Evolutionary conservation across 768 basidiomycete genomes (phyloP), one percentile per base, ranked within the genome.

Genomic region (Hypholoma sublateritium): DNA sequence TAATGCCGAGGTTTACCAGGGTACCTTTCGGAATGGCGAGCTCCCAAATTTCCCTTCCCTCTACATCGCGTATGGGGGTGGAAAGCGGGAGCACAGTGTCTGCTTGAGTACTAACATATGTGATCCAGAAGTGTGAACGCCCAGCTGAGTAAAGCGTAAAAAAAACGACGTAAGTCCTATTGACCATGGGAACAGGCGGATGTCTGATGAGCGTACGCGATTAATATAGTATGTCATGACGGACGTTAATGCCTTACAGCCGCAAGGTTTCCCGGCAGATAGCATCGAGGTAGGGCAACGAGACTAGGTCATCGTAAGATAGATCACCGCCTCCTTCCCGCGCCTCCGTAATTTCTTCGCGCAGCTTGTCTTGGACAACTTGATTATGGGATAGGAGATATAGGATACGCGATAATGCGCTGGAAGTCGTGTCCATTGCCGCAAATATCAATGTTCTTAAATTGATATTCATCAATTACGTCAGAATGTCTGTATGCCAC

Each of bases 41-140:
- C 65, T 51, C 34, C 78, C 58, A 55, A 11, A 79, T 71, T 6
- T 72, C 60, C 16, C 60, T 53, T 14, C 80, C 80, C 57, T 80
- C 72, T 5, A 66, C 19, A 2, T 75, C 74, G 47, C 57, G 60
- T 39, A 82, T 60, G 0, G 80, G 76, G 5, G 48, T 59, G 0
- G 70, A 72, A 3, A 82, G 72, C 17, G 82, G 81, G 1, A 84
- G 62, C 3, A 80, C 53, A 37, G 62, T 60, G 44, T 80, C 75
- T 55, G 74, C 49, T 6, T 60, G 63, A 4, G 76, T 46, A 46
- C 61, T 53, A 50, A 11, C 5, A 32, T 45, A 50, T 13, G 11
- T 17, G 11, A 32, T 49, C 8, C 28, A 42, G 17, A 4, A 42
- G n/a, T 7, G 7, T 32, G 22, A 32, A 19, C 5, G 28, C 6